Evolutionary conservation across 495 filamentous ascomycete genomes (phyloP).

Genomic region (Endocarpon pusillum): DNA sequence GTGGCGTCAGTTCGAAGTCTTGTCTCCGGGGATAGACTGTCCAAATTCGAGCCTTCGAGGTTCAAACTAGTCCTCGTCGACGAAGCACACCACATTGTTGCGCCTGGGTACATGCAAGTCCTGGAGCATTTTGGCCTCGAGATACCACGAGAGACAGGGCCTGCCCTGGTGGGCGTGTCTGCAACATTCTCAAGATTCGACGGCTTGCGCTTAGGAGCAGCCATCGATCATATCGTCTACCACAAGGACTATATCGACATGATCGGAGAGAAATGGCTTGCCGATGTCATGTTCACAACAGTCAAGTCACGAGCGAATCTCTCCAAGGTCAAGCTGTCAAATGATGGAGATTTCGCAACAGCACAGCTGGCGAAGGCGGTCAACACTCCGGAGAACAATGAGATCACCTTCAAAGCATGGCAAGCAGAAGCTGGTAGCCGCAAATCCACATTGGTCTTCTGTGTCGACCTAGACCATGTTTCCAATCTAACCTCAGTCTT

Average conservation of each 20-base stretch:
- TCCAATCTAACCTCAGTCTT: slow-evolving; percentile 54
- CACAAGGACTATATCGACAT: slow-evolving; percentile 95
- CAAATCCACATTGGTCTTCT: slow-evolving; percentile 84
- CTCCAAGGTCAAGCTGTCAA: slow-evolving; percentile 41
- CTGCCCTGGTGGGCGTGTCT: slow-evolving; percentile 76
- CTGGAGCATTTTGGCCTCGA: slow-evolving; percentile 61
- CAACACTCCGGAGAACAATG: slow-evolving; percentile 61
- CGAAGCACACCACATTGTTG: slow-evolving; percentile 96
- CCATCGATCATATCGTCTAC: slow-evolving; percentile 91
- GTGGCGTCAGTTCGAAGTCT: slow-evolving; percentile 81
- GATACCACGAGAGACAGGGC: slow-evolving; percentile 23
- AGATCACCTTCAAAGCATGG: slow-evolving; percentile 74
- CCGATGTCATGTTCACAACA: slow-evolving; percentile 82
- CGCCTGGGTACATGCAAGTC: slow-evolving; percentile 52
- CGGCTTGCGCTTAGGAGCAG: slow-evolving; percentile 70
- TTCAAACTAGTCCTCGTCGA: slow-evolving; percentile 94
- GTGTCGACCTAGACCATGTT: slow-evolving; percentile 75
- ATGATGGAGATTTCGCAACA: slow-evolving; percentile 62
- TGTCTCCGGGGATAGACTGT: slow-evolving; percentile 50
- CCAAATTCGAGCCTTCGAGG: slow-evolving; percentile 57
- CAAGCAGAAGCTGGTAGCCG: slow-evolving; percentile 50
- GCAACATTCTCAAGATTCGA: slow-evolving; percentile 85
- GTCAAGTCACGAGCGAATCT: slow-evolving; percentile 68
- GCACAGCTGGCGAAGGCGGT: slow-evolving; percentile 58
- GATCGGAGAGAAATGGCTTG: slow-evolving; percentile 76